Conservation (phyloP, 2,329 filamentous ascomycete genomes). For the Aureobasidium vineae region DNA sequence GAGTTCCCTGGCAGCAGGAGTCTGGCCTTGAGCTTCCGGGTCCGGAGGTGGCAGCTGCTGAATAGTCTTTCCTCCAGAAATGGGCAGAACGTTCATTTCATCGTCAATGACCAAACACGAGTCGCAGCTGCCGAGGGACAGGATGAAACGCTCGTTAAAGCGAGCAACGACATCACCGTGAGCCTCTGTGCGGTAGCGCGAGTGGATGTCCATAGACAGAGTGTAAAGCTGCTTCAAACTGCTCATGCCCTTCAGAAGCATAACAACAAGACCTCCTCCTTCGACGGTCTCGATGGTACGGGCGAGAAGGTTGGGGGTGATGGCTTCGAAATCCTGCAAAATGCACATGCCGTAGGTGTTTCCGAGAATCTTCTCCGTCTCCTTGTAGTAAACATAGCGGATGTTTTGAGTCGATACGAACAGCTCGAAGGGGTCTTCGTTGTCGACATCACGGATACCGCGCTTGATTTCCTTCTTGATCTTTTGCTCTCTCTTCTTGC, state of each 20-base stretch:
- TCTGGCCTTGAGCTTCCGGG: conserved; percentile 68
- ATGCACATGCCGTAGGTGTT: conserved; percentile 99
- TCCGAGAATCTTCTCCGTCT: conserved; percentile 97
- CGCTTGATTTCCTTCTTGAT: conserved; percentile 98
- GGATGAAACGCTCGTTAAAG: conserved; percentile 96
- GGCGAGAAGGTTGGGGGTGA: conserved; percentile 95
- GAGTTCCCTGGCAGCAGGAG: conserved; percentile 70
- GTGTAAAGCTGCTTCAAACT: conserved; percentile 97
- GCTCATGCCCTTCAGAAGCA: conserved; percentile 93
- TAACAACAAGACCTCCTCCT: conserved; percentile 84
- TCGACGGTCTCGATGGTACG: conserved; percentile 97
- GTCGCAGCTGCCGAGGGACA: conserved; percentile 92
- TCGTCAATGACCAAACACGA: conserved; percentile 96
- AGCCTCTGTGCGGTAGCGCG: conserved; percentile 92
- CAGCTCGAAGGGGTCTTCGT: conserved; percentile 93
- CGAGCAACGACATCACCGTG: conserved; percentile 91
- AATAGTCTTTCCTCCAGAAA: conserved; percentile 91
- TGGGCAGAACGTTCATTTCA: conserved; percentile 94
- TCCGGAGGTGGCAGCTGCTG: conserved; percentile 75
- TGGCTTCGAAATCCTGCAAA: conserved; percentile 93
- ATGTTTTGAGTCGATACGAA: conserved; percentile 97
- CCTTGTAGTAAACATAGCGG: conserved; percentile 99
- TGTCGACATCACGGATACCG: conserved; percentile 86
- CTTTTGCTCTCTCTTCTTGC: conserved; percentile 96
- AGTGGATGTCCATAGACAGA: conserved; percentile 96